These are phyloP conservation scores for Coffea canephora DNA, from an alignment of 257 asterid genomes.

Conservation along the genomic window DNA sequence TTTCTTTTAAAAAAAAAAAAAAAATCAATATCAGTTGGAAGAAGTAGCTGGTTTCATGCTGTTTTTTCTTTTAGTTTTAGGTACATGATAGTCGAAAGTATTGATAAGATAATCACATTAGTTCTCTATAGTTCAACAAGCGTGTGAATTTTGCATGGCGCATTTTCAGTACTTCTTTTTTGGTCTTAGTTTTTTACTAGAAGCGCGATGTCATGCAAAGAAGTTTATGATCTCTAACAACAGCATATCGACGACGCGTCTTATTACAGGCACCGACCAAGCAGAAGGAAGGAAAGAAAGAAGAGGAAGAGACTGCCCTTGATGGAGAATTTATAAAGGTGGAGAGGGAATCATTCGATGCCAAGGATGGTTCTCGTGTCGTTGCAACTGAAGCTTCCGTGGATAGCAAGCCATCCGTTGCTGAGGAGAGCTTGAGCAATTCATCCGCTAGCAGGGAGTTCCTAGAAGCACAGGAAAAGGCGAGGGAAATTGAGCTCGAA, in stretches of 20 bases:
- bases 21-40: no score
- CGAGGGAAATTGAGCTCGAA: slow-evolving; percentile 66
- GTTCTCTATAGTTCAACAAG: no score
- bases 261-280: slow-evolving; percentile 12
- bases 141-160: no score
- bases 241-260: not conserved
- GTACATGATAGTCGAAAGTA: no score
- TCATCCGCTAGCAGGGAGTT: slow-evolving; percentile 46
- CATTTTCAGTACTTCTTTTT: no score
- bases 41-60: no score
- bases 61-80: no score
- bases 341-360: slow-evolving; percentile 58
- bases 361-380: slow-evolving; percentile 34
- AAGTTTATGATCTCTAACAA: not conserved
- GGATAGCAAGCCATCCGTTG: slow-evolving; percentile 26
- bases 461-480: slow-evolving; percentile 70
- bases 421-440: slow-evolving; percentile 22
- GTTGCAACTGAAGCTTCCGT: slow-evolving; percentile 16
- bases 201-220: not conserved
- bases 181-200: no score
- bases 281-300: slow-evolving; percentile 44
- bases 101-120: no score
- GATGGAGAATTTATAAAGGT: slow-evolving; percentile 91
- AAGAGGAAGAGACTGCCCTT: slow-evolving; percentile 53
- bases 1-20: no score